A percentile compares a stretch with the other conserved stretches of the same genome.
These are phyloP conservation scores for Pochonia chlamydosporia DNA, from an alignment of 2,329 filamentous ascomycete species.

Conservation along the genomic window DNA sequence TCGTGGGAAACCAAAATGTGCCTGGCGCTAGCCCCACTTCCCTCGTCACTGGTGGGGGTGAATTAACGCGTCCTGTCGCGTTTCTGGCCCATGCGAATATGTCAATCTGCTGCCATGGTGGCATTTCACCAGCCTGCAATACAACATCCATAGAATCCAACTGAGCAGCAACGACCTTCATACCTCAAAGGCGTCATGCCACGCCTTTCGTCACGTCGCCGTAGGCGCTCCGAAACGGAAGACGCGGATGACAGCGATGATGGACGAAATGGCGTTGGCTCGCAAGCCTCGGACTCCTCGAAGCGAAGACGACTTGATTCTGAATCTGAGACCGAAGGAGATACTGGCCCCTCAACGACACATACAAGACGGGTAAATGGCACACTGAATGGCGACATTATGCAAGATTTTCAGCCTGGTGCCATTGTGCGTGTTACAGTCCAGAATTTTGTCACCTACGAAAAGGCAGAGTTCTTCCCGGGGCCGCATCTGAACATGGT, in stretches of 20 bases:
- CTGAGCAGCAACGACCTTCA: background rate
- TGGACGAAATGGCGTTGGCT: constrained; percentile 16
- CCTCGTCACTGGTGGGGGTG: too few relatives aligned
- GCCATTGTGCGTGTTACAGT: constrained; percentile 85
- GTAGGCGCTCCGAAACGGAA: constrained; percentile 36
- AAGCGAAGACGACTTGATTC: constrained; percentile 31
- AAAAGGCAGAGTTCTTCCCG: constrained; percentile 81
- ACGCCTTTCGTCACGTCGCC: constrained; percentile 29
- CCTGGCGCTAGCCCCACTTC: too few relatives aligned
- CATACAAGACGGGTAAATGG: constrained; percentile 11
- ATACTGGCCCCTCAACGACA: constrained; percentile 7
- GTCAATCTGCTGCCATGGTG: background rate
- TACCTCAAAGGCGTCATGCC: constrained; percentile 19
- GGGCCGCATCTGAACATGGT: constrained; percentile 97
- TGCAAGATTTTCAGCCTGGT: constrained; percentile 57
- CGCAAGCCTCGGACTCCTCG: constrained; percentile 20
- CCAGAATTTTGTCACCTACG: constrained; percentile 91
- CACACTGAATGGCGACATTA: constrained; percentile 11
- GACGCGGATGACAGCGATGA: constrained; percentile 30
- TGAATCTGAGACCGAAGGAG: constrained; percentile 14
- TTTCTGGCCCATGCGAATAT: too few relatives aligned
- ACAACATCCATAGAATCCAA: background rate
- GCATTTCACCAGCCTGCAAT: background rate
- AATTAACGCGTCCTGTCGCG: constrained; percentile 1
- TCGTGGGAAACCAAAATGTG: too few relatives aligned